Evolutionary conservation across 495 filamentous ascomycete species (phyloP), one percentile per base, ranked within the genome.

Genomic region (Cercophora scortea): DNA sequence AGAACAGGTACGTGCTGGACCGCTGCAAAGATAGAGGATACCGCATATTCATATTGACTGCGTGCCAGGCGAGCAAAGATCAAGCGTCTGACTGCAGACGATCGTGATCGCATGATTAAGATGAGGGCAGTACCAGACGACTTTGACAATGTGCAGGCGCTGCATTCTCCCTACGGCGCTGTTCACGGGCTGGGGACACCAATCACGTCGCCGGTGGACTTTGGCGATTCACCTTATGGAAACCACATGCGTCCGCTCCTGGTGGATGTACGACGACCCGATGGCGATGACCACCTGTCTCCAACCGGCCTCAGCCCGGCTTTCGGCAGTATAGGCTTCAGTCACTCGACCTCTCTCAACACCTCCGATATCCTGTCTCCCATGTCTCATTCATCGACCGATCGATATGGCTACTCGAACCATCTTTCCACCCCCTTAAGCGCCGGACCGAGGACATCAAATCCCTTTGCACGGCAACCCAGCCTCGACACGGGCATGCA

Each of bases 41-140:
- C 16, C 55, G 48, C 38, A 51, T 61, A 45, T 54, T 59, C 38
- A 51, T 61, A 45, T 54, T 59, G 54, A 49, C 36, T 45, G 54
- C 45, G 62, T 74, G 59, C 50, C 55, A 97, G 92, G 71, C 76
- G 92, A 66, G 92, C 92, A 18, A 97, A 97, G 70, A 83, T 96
- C 65, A 97, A 96, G 79, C 85, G 92, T 53, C 75, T 97, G 55
- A 95, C 87, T 39, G 89, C 82, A 40, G 91, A 96, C 71, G 92
- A 97, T 61, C 87, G 90, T 36, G 92, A 96, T 57, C 83, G 90
- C 42, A 91, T 95, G 84, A 82, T 95, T 68, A 92, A 92, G 69
- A 95, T 92, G 64, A 76, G 91, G 68, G 90, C 89, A 4, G 79
- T 96, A 33, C 91, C 91, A 18, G 89, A 92, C 57, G 85, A 91